phyloP scores from a whole-genome alignment of 371 early-diverging fungal species.

The Lichtheimia hyalospora region DNA sequence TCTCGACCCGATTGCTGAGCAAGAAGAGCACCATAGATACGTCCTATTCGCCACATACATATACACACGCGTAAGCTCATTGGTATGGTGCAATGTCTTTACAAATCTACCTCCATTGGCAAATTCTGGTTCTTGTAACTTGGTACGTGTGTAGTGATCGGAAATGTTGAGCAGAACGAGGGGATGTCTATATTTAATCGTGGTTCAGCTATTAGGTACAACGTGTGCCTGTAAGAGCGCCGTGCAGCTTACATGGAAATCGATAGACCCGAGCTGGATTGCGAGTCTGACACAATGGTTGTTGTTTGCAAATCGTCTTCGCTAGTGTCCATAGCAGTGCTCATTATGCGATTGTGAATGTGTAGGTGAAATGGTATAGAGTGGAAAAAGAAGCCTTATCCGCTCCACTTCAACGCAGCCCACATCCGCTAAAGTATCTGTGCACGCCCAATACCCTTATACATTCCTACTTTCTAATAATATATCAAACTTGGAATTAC shows the following conservation, averaged over 20 bases:
- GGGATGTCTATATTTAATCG: constrained; percentile 65
- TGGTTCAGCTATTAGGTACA: neutral
- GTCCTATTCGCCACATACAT: constrained; percentile 17
- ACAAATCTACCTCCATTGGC: constrained; percentile 25
- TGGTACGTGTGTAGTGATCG: constrained; percentile 80
- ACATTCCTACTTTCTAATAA: no score
- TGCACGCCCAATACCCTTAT: no score
- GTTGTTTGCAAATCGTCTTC: constrained; percentile 22
- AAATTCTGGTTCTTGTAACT: constrained; percentile 55
- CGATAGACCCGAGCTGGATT: constrained; percentile 42
- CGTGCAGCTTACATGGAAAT: constrained; percentile 44
- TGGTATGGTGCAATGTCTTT: neutral
- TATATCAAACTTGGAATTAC: no score
- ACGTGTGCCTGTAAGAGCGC: neutral
- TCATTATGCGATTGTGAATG: no score
- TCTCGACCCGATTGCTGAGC: constrained; percentile 85
- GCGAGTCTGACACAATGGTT: constrained; percentile 26
- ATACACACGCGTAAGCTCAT: neutral
- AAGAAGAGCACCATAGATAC: constrained; percentile 77
- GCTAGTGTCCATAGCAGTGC: constrained; percentile 40
- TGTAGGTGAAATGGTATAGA: no score
- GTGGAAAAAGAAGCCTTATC: no score
- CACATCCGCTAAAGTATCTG: no score
- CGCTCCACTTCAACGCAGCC: no score
- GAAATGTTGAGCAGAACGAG: constrained; percentile 84